These are phyloP conservation scores for Gossypium ekmanianum DNA, from an alignment of 345 rosid genomes.

Conservation along the genomic window DNA sequence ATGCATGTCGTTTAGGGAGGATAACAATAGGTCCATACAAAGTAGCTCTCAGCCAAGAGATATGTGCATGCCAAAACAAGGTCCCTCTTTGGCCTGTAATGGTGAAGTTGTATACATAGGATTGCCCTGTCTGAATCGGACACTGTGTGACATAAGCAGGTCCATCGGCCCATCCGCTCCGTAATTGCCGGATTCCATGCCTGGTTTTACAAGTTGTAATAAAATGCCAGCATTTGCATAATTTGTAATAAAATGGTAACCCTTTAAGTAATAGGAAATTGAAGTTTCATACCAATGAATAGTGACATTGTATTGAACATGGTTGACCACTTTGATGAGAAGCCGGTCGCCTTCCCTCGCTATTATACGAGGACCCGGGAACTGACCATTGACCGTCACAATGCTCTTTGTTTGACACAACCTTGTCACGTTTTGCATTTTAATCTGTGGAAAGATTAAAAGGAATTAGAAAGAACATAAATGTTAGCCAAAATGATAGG, in stretches of 20 bases:
- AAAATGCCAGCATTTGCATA: background rate
- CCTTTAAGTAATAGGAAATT: background rate
- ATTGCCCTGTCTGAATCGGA: conserved; percentile 30
- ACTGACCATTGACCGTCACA: conserved; percentile 71
- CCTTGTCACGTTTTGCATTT: conserved; percentile 40
- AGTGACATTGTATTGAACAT: conserved; percentile 58
- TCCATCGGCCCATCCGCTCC: conserved; percentile 17
- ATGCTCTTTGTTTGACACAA: conserved; percentile 48
- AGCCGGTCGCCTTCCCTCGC: conserved; percentile 77
- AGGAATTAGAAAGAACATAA: background rate
- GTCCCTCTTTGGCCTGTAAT: conserved; percentile 52
- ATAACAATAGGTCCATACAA: conserved; percentile 48
- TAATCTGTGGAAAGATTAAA: conserved; percentile 27
- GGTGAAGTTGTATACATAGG: conserved; percentile 45
- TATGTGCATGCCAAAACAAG: conserved; percentile 57
- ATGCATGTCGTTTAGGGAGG: conserved; percentile 39
- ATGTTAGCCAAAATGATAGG: background rate
- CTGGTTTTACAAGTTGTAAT: conserved; percentile 18
- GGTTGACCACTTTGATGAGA: conserved; percentile 63
- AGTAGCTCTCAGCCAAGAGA: conserved; percentile 46
- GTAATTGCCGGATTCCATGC: conserved; percentile 43
- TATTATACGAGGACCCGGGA: conserved; percentile 66
- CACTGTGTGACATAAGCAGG: no score
- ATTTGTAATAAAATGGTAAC: background rate
- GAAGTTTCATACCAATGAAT: conserved; percentile 28